Base-by-base conservation (phyloP, 2,329 filamentous ascomycete genomes). In the Fusarium kyushuense region DNA sequence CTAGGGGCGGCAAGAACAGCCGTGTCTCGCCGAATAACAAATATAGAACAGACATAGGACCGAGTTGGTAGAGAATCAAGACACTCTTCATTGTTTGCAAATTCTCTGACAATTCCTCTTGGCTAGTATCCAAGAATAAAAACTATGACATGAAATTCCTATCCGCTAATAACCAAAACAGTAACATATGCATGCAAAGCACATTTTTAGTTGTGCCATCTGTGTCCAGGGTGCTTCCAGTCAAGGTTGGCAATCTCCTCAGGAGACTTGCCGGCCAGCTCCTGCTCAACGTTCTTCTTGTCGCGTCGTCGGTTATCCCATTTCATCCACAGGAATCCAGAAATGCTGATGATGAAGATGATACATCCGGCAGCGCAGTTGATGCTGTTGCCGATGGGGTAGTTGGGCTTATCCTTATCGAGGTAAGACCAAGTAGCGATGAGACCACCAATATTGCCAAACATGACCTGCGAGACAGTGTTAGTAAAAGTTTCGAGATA, bases 151-250 rank as follows among this genome's bases (percentile, higher is more conserved):
- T 23, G 6, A 29, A 45, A 52, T 57, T 46, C 6, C 23, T 30
- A 35, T 59, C 45, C 46, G 46, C 61, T 54, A 59, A 65, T 53
- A 48, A 25, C 45, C 41, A 65, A 59, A 41, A 23, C 47, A 38
- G 23, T 14, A 19, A 38, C 19, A 13, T 53, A 27, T 27, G 23
- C 38, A 51, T 41, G 19, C 23, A 41, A 12, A 16, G 23, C 40
- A 25, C 21, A 27, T 17, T n/a, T 29, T 58, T 65, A 64, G 46
- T 46, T 30, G 42, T 57, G 61, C 90, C 90, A 92, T 69, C 87
- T 84, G 74, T 91, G 91, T 4, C 79, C 85, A 8, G 90, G 90
- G 76, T 92, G 89, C 70, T 83, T 85, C 88, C 88, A 92, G 72
- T 92, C 89, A 63, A 92, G 73, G 70, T 88, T 85, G 65, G 87